A percentile compares a stretch with the other conserved stretches of the same genome.
Conservation (phyloP, 495 filamentous ascomycete species). For the Penicillium daleae region DNA sequence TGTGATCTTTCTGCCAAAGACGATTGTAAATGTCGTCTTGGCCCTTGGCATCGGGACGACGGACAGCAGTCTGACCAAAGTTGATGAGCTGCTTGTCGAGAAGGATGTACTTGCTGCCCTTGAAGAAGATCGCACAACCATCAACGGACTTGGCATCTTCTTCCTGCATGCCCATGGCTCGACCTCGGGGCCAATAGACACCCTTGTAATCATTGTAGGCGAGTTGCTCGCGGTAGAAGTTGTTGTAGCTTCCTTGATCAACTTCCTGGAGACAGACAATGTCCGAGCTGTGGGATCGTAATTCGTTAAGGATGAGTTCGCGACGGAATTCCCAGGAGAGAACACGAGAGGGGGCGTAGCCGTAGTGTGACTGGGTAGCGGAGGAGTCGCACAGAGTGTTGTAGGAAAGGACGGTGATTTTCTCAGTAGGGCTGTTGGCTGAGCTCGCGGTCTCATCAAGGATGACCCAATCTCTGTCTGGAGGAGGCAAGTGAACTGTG, state of each 20-base stretch:
- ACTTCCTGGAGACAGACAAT: constrained; percentile 93
- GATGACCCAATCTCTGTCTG: constrained; percentile 70
- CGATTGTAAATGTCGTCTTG: constrained; percentile 96
- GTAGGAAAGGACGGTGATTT: constrained; percentile 82
- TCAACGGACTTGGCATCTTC: constrained; percentile 85
- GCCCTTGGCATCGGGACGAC: constrained; percentile 91
- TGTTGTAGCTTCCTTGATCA: constrained; percentile 84
- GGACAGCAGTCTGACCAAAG: constrained; percentile 88
- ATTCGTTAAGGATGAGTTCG: constrained; percentile 77
- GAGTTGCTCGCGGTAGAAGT: constrained; percentile 81
- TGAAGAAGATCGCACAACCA: constrained; percentile 96
- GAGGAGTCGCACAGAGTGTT: constrained; percentile 94
- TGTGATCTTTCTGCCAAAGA: constrained; percentile 96
- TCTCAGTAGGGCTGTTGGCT: constrained; percentile 49
- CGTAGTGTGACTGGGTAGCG: constrained; percentile 80
- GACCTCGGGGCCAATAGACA: constrained; percentile 82
- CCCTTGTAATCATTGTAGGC: constrained; percentile 88
- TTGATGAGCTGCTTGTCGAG: constrained; percentile 93
- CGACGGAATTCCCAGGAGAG: constrained; percentile 85
- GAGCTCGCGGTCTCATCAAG: constrained; percentile 60
- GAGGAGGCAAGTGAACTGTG: constrained; percentile 64
- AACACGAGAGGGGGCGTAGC: constrained; percentile 79
- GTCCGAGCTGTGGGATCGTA: constrained; percentile 80
- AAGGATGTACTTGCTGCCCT: constrained; percentile 84
- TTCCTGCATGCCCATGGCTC: constrained; percentile 88